Percentiles rank a stretch among this genome's conserved stretches.
Conservation (phyloP, 2,329 filamentous ascomycete genomes). For the Colletotrichum tabaci region DNA sequence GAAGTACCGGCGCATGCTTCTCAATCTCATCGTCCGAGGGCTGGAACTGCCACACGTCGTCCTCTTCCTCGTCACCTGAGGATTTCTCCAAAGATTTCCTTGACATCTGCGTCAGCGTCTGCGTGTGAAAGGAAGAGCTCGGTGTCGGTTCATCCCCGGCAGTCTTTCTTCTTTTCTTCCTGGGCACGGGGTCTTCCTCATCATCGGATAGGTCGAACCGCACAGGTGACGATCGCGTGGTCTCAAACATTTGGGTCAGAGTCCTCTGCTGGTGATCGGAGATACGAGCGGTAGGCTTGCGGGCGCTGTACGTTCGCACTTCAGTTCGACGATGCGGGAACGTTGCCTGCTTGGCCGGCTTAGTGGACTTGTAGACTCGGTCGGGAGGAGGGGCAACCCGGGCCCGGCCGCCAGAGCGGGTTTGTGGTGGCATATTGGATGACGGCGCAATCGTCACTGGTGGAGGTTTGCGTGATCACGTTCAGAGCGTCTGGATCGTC, state of each 20-base stretch:
- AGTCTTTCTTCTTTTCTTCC: conserved; percentile 47
- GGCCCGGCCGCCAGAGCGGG: conserved; percentile 55
- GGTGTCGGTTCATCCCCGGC: conserved; percentile 48
- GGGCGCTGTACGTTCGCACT: conserved; percentile 53
- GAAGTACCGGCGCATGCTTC: conserved; percentile 47
- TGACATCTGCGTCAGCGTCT: conserved; percentile 59
- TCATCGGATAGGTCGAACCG: conserved; percentile 48
- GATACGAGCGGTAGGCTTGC: conserved; percentile 36
- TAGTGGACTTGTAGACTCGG: conserved; percentile 57
- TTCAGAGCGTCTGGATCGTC: conserved; percentile 2
- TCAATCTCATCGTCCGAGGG: conserved; percentile 58
- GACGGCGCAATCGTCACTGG: background rate
- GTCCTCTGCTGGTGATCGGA: conserved; percentile 54
- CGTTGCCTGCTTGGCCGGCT: conserved; percentile 55
- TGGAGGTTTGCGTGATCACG: background rate
- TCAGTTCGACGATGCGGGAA: conserved; percentile 55
- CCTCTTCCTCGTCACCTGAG: conserved; percentile 27
- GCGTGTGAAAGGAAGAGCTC: conserved; percentile 56
- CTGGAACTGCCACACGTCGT: conserved; percentile 47
- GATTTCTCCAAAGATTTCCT: conserved; percentile 59
- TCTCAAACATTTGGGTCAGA: conserved; percentile 59
- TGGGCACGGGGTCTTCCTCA: conserved; percentile 40
- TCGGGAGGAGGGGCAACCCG: conserved; percentile 47
- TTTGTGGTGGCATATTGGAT: conserved; percentile 53
- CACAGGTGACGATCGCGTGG: conserved; percentile 46